Conservation (phyloP, 1,139 yeast genomes). For the Pichia sp. region DNA sequence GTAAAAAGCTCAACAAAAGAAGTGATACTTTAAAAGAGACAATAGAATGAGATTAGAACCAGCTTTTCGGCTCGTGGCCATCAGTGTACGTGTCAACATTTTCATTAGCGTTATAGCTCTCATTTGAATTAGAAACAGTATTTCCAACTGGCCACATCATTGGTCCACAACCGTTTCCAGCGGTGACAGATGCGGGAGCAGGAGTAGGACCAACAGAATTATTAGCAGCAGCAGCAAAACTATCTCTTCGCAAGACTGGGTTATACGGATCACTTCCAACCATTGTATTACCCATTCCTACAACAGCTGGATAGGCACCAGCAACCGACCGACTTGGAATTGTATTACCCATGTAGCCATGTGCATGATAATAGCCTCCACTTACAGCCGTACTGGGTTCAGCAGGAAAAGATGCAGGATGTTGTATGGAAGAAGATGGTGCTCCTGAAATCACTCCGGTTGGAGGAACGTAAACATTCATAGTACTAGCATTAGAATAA, state of each 20-base stretch:
- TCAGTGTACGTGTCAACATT: constrained; percentile 3
- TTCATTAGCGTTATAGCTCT: not conserved
- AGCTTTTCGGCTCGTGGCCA: not conserved
- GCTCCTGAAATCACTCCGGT: not conserved
- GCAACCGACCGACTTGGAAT: not conserved
- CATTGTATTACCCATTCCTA: not conserved
- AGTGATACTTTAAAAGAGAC: not conserved
- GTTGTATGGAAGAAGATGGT: not conserved
- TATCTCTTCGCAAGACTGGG: not conserved
- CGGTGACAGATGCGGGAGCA: not conserved
- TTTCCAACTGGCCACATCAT: not conserved
- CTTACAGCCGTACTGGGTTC: not conserved
- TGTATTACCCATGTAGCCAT: not conserved
- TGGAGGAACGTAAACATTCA: not conserved
- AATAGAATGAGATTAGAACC: not conserved
- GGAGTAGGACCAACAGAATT: not conserved
- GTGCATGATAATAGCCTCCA: not conserved
- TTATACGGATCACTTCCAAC: not conserved
- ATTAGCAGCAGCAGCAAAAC: not conserved
- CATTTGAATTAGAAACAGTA: not conserved
- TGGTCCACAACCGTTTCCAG: not conserved
- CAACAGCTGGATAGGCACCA: not conserved
- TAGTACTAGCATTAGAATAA: constrained; percentile 1
- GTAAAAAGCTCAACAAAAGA: not conserved
- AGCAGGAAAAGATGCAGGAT: not conserved